Evolutionary conservation across 2,329 filamentous ascomycete genomes (phyloP).

Genomic region (Exutisphaerella laricina): DNA sequence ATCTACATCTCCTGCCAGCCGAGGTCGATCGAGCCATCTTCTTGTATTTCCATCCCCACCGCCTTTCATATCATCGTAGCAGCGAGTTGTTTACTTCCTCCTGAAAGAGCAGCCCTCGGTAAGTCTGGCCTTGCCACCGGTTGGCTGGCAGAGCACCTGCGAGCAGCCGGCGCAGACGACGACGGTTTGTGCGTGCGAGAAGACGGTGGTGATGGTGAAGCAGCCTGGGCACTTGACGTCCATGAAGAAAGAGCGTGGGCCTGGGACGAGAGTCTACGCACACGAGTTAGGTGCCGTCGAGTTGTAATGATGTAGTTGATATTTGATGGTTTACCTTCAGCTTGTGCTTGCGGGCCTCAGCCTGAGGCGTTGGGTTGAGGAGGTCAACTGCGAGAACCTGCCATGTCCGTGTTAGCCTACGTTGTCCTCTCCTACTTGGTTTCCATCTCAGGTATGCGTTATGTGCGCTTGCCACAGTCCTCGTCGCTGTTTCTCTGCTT

Average conservation of each 20-base stretch:
- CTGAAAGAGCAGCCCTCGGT: conserved; percentile 99
- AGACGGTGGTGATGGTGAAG: conserved; percentile 99
- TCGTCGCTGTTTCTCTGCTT: conserved; percentile 3
- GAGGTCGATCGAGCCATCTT: conserved; percentile 5
- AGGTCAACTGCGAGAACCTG: conserved; percentile 99
- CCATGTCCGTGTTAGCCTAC: conserved; percentile 24
- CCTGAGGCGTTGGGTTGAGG: conserved; percentile 94
- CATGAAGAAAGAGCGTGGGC: conserved; percentile 99
- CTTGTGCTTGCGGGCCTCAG: conserved; percentile 99
- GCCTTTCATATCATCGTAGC: conserved; percentile 27
- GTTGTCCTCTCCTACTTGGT: conserved; percentile 3
- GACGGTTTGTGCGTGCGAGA: conserved; percentile 99
- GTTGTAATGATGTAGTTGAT: conserved; percentile 7
- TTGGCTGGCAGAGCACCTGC: conserved; percentile 98
- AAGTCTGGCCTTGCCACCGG: conserved; percentile 96
- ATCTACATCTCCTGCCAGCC: conserved; percentile 3
- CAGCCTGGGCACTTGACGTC: conserved; percentile 99
- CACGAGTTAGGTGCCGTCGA: conserved; percentile 2
- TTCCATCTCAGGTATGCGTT: conserved; percentile 4
- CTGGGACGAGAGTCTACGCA: conserved; percentile 66
- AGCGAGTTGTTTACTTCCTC: conserved; percentile 77
- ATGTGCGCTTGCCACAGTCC: conserved; percentile 3
- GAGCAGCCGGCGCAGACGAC: conserved; percentile 99
- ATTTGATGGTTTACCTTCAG: conserved; percentile 70
- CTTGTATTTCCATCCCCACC: conserved; percentile 12